A percentile compares a stretch with the other conserved stretches of the same genome.
These are phyloP conservation scores for Wickerhamiella lipophila DNA, from an alignment of 805 yeast species.

Conservation along the genomic window DNA sequence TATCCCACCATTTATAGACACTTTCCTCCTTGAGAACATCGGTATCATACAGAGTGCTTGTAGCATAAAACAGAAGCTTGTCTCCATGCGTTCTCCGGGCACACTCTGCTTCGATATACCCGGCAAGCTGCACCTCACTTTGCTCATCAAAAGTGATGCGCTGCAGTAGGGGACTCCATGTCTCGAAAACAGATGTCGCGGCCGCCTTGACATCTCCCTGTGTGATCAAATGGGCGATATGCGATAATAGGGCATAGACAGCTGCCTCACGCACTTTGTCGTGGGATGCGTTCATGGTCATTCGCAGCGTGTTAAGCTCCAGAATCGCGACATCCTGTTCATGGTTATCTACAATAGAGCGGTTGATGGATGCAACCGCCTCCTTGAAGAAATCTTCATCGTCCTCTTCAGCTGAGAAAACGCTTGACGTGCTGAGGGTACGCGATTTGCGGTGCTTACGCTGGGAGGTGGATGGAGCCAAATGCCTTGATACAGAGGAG, in stretches of 20 bases:
- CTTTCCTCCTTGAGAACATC: conserved; percentile 76
- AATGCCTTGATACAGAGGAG: conserved; percentile 16
- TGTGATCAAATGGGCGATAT: conserved; percentile 61
- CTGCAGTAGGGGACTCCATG: conserved; percentile 71
- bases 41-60: conserved; percentile 57
- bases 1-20: conserved; percentile 73
- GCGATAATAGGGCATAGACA: conserved; percentile 50
- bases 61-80: conserved; percentile 37
- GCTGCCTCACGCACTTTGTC: conserved; percentile 86
- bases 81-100: conserved; percentile 33
- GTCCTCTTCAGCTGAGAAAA: conserved; percentile 39
- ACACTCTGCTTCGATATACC: conserved; percentile 35
- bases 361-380: conserved; percentile 84
- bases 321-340: conserved; percentile 84
- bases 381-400: conserved; percentile 76
- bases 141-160: conserved; percentile 74
- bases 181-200: conserved; percentile 54
- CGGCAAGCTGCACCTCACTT: conserved; percentile 64
- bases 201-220: conserved; percentile 72
- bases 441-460: conserved; percentile 14
- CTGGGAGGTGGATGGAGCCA: conserved; percentile 13
- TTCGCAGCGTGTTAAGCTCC: conserved; percentile 85
- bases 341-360: conserved; percentile 87
- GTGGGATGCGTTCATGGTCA: conserved; percentile 94
- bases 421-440: conserved; percentile 27